phyloP scores from a whole-genome alignment of 257 asterid genomes.

The Forsythia viridissima region DNA sequence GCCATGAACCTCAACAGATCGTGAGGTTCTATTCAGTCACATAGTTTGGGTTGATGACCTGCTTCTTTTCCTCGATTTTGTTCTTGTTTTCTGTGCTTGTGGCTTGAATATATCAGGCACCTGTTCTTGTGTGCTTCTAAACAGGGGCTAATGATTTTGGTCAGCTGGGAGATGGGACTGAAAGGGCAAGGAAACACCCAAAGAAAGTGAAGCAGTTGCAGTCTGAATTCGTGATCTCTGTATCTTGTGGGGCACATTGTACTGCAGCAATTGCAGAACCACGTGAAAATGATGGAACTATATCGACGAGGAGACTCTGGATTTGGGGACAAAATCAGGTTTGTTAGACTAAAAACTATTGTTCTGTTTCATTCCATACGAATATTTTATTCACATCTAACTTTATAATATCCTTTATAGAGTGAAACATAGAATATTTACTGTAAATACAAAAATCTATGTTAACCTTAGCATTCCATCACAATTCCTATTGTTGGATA shows the following conservation, averaged over 20 bases:
- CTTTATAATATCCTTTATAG: not conserved
- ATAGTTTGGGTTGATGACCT: not conserved
- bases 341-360: not conserved
- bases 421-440: not conserved
- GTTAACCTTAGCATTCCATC: not conserved
- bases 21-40: not conserved
- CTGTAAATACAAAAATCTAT: not conserved
- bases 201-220: constrained; percentile 67
- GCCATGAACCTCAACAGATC: not conserved
- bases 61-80: not conserved
- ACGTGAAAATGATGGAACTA: constrained; percentile 78
- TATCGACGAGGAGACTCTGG: constrained; percentile 79
- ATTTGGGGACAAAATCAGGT: constrained; percentile 99
- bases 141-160: constrained; percentile 96
- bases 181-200: constrained; percentile 70
- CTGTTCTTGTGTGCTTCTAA: constrained; percentile 14
- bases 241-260: constrained; percentile 94
- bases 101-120: not conserved
- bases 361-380: not conserved
- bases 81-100: not conserved
- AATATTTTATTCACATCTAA: not conserved
- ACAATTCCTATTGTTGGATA: not conserved
- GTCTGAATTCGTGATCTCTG: constrained; percentile 78
- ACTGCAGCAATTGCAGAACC: constrained; percentile 92
- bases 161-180: constrained; percentile 97